These are phyloP conservation scores for Aspergillus nanangensis DNA, from an alignment of 495 filamentous ascomycete genomes.

Conservation along the genomic window DNA sequence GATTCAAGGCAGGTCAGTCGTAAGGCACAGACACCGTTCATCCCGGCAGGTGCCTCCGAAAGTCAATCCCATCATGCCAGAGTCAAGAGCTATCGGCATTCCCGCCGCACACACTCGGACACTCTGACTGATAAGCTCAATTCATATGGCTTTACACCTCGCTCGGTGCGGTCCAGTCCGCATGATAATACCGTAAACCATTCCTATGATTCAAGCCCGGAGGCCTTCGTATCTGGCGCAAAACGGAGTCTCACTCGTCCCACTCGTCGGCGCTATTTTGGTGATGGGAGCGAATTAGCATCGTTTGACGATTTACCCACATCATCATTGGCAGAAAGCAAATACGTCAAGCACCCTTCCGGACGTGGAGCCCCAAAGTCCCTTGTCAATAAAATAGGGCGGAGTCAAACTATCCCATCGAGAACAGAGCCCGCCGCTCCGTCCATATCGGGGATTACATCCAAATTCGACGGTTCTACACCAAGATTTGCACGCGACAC, in stretches of 20 bases:
- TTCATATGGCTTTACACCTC: constrained; percentile 44
- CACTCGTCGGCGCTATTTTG: constrained; percentile 70
- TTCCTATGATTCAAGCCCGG: constrained; percentile 37
- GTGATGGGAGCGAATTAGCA: constrained; percentile 88
- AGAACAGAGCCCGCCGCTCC: constrained; percentile 52
- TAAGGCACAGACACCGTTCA: constrained; percentile 66
- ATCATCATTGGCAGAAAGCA: constrained; percentile 73
- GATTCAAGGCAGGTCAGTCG: constrained; percentile 54
- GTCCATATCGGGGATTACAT: constrained; percentile 44
- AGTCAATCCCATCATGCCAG: constrained; percentile 75
- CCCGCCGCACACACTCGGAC: constrained; percentile 72
- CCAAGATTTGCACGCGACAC: constrained; percentile 94
- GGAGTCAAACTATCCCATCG: constrained; percentile 38
- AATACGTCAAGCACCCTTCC: constrained; percentile 75
- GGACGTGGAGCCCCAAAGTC: constrained; percentile 65
- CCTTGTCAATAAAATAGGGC: constrained; percentile 56
- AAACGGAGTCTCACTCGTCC: constrained; percentile 72
- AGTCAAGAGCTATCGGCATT: constrained; percentile 62
- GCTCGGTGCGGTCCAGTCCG: constrained; percentile 42
- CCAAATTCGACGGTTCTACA: constrained; percentile 46
- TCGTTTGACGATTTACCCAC: constrained; percentile 94
- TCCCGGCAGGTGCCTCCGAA: constrained; percentile 71
- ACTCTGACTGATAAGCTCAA: constrained; percentile 46
- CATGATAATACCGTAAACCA: constrained; percentile 40
- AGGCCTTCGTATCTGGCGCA: constrained; percentile 41